Evolutionary conservation across 371 early-diverging fungal genomes (phyloP), one percentile per base, ranked within the genome.

Genomic region (Mucor indicus): DNA sequence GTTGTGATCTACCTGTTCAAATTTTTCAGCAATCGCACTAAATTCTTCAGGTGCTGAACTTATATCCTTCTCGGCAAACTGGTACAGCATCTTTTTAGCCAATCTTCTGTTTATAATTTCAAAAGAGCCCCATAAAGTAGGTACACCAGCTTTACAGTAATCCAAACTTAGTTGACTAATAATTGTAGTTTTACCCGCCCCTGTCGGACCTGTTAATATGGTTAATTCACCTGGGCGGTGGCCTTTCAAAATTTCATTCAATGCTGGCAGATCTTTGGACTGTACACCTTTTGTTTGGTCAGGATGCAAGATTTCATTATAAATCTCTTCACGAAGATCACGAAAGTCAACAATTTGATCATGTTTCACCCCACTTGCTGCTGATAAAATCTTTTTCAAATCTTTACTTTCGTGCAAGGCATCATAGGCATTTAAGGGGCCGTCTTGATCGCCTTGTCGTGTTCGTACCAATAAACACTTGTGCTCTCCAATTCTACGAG

Each of bases 91-190:
- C 36, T 80, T 78, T 39, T 83, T 81, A 1, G 81, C 86, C 16
- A 90, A 54, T 16, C 89, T 73, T 40, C 75, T 74, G 42, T 89
- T 89, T 24, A 79, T 62, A 45, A 90, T 87, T 57, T 90, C 90
- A 71, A 90, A 90, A 19, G 85, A 85, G 2, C 90, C 90, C 90
- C 90, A 90, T 21, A 90, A 57, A 1, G 89, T 89, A 35, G 84
- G 81, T 13, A 90, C 81, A 7, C 86, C 85, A n/a, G 78, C 77
- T 50, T 72, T 65, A 58, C 87, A 87, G 56, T 74, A 86, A 54
- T 88, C 89, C 15, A 90, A 58, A 44, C 85, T 81, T 33, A 88
- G 44, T 42, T 89, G 89, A 60, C 84, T 84, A 16, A 88, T 69
- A n/a, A 88, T 69, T 0, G 90, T 90, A 0, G 90, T 90, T 53